Evolutionary conservation across 768 basidiomycete genomes (phyloP).

Genomic region (Dioszegia hungarica): DNA sequence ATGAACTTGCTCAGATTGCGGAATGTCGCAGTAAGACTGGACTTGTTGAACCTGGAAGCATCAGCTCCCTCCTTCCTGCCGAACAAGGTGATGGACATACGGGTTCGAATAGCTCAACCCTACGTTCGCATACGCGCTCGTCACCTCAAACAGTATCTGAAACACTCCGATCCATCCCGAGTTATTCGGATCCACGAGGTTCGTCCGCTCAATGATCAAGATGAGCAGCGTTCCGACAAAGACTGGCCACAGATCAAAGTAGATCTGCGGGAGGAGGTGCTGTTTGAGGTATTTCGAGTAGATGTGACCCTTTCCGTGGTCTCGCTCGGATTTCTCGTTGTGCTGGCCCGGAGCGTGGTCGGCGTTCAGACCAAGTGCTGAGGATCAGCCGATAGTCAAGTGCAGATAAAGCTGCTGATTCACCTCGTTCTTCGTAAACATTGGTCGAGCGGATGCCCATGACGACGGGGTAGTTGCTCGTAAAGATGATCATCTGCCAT

Average conservation of each 20-base stretch:
- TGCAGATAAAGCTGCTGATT: constrained; percentile 1
- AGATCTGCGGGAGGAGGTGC: constrained; percentile 22
- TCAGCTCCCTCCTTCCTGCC: background rate
- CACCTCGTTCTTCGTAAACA: constrained; percentile 22
- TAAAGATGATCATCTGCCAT: constrained; percentile 8
- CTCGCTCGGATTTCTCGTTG: background rate
- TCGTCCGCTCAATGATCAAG: constrained; percentile 11
- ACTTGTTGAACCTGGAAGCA: constrained; percentile 1
- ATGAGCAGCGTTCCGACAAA: constrained; percentile 13
- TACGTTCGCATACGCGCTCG: constrained; percentile 18
- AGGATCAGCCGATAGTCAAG: background rate
- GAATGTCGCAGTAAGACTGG: constrained; percentile 10
- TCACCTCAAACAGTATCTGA: constrained; percentile 20
- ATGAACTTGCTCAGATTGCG: background rate
- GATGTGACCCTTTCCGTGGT: background rate
- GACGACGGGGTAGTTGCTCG: constrained; percentile 5
- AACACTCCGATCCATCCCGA: constrained; percentile 17
- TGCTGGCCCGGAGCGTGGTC: background rate
- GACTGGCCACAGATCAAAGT: constrained; percentile 22
- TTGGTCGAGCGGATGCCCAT: constrained; percentile 18
- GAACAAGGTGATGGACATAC: background rate
- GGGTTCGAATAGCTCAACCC: constrained; percentile 14
- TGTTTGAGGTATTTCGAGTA: constrained; percentile 17
- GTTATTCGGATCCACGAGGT: constrained; percentile 5
- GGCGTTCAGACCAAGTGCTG: constrained; percentile 3